Conservation (phyloP, 805 yeast species). For the Starmerella davenportii region DNA sequence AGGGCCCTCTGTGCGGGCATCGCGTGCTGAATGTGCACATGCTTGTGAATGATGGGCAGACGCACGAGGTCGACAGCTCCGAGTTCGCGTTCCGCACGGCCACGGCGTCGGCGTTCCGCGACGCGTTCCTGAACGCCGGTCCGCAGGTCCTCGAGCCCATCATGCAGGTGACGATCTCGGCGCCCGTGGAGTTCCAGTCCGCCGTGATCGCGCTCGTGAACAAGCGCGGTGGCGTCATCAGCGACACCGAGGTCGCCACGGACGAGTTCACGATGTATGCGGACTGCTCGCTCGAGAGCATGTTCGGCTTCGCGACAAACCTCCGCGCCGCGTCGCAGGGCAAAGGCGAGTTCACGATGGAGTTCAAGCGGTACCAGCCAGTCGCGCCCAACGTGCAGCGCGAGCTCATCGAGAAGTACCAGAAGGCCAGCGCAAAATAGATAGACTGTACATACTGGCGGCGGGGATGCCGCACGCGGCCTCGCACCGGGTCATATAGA, state of each 20-base stretch:
- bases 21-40: slow-evolving; percentile 80
- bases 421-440: slow-evolving; percentile 21
- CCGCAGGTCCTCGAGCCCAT: slow-evolving; percentile 92
- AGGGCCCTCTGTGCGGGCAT: slow-evolving; percentile 94
- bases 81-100: slow-evolving; percentile 93
- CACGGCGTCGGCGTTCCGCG: slow-evolving; percentile 76
- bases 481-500: too few relatives aligned
- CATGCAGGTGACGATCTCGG: slow-evolving; percentile 81
- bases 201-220: slow-evolving; percentile 76
- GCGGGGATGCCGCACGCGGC: too few relatives aligned
- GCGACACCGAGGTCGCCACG: slow-evolving; percentile 81
- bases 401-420: slow-evolving; percentile 70
- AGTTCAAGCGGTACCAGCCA: slow-evolving; percentile 82
- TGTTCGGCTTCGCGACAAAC: slow-evolving; percentile 92
- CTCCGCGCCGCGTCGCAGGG: slow-evolving; percentile 96
- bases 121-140: slow-evolving; percentile 65
- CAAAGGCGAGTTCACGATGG: slow-evolving; percentile 93
- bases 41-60: slow-evolving; percentile 92
- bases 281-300: slow-evolving; percentile 87
- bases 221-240: slow-evolving; percentile 79
- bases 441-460: too few relatives aligned
- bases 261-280: slow-evolving; percentile 89
- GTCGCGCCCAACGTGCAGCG: slow-evolving; percentile 79
- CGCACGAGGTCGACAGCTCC: slow-evolving; percentile 92
- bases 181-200: slow-evolving; percentile 95